Evolutionary conservation across 371 early-diverging fungal genomes (phyloP).

Genomic region (Fennellomyces sp.): DNA sequence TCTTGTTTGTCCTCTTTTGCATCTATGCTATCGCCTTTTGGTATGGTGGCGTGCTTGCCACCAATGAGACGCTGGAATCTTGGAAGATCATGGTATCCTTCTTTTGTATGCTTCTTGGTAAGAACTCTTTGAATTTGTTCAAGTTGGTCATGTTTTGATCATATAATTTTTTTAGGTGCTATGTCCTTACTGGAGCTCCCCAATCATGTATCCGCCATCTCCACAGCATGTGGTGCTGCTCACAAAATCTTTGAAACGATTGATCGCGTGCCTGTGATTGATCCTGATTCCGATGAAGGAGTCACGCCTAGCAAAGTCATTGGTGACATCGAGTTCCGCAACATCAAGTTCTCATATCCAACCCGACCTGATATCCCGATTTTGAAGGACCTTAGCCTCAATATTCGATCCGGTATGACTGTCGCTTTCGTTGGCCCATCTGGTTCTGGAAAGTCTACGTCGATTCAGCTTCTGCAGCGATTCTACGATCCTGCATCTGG

Average conservation of each 20-base stretch:
- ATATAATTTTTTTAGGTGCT: too few species aligned
- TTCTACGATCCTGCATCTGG: conserved; percentile 65
- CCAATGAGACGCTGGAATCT: conserved; percentile 9
- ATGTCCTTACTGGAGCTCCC: conserved; percentile 34
- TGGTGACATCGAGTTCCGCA: too few species aligned
- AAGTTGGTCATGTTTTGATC: too few species aligned
- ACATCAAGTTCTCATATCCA: conserved; percentile 79
- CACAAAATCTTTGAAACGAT: conserved; percentile 70
- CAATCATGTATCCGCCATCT: conserved; percentile 53
- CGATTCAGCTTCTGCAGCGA: conserved; percentile 69
- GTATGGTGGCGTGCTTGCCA: conserved; percentile 63
- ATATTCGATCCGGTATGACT: conserved; percentile 65
- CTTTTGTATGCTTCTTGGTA: conserved; percentile 65
- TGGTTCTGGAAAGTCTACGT: conserved; percentile 61
- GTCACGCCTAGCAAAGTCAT: conserved; percentile 42
- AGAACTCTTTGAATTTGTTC: background rate
- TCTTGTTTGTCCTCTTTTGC: conserved; percentile 60
- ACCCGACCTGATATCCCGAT: conserved; percentile 66
- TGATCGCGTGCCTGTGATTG: conserved; percentile 68
- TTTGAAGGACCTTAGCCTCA: conserved; percentile 64
- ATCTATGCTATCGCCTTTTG: conserved; percentile 71
- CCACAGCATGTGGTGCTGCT: conserved; percentile 64
- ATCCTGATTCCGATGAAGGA: conserved; percentile 50
- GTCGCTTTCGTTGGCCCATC: conserved; percentile 67
- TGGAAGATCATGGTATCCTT: conserved; percentile 65